Evolutionary conservation across 176 grass and related monocot genomes (phyloP), one percentile per base, ranked within the genome.

Genomic region (Bolboschoenus planiculmis): DNA sequence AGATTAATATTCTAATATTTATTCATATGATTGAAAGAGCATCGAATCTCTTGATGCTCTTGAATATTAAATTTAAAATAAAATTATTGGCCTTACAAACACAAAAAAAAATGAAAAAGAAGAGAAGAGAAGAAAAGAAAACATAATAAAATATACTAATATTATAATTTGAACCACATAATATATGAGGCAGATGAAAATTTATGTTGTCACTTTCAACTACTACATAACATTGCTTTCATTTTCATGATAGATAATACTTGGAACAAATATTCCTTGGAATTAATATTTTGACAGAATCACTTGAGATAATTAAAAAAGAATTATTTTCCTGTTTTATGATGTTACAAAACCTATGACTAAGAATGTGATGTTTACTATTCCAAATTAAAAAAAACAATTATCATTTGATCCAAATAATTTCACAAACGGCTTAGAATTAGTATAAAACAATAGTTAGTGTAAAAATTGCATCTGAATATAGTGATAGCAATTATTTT

Each of bases 161-260:
- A 20, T n/a, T n/a, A n/a, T n/a, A 9, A 10, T 18, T 7, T 35
- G 14, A 48, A 46, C 70, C 70, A 15, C 70, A 47, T 18, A 47
- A 29, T 27, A 18, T 48, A 29, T 74, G 42, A 4, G 4, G 39
- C 9, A 35, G 11, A 30, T 74, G 23, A 3, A 48, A 40, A 46
- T 74, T 70, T 48, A 27, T 74, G 42, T 29, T 50, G 70, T 74
- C 42, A 40, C 21, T 74, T 74, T 74, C 21, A 74, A 73, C n/a
- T 27, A 23, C 21, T 29, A 47, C 21, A 47, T 15, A 27, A 14
- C 23, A 74, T 48, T 29, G 16, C 50, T 27, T 48, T n/a, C n/a
- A n/a, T n/a, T n/a, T 27, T 47, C 70, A 29, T 27, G 68, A 29
- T 48, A 74, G 42, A 74, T 74, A 74, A 53, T 14, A 26, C 5